Conservation (phyloP, 2,329 filamentous ascomycete genomes). For the Cytospora piceicola region DNA sequence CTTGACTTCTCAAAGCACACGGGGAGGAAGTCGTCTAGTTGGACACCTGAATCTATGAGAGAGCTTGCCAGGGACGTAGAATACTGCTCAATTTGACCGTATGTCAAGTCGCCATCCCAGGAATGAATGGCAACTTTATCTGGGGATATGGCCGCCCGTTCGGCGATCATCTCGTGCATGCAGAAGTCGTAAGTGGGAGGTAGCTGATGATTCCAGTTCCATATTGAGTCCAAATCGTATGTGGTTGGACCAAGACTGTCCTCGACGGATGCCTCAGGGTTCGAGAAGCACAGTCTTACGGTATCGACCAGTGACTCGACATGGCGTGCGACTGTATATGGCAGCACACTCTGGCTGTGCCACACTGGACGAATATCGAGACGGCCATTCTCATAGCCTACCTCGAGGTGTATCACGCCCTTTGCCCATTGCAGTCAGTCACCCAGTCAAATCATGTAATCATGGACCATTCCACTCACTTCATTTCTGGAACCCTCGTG, state of each 20-base stretch:
- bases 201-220: constrained; percentile 51
- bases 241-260: constrained; percentile 40
- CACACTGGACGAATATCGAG: constrained; percentile 47
- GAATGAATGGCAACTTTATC: constrained; percentile 40
- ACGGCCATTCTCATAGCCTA: constrained; percentile 35
- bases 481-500: constrained; percentile 33
- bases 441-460: background rate
- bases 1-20: constrained; percentile 39
- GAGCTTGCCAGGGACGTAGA: constrained; percentile 31
- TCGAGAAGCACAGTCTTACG: constrained; percentile 41
- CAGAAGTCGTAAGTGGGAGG: constrained; percentile 48
- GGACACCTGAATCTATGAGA: constrained; percentile 30
- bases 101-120: constrained; percentile 35
- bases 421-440: constrained; percentile 30
- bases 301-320: constrained; percentile 48
- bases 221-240: constrained; percentile 42
- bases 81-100: constrained; percentile 31
- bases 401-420: constrained; percentile 41
- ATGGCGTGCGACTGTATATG: constrained; percentile 48
- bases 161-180: constrained; percentile 51
- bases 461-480: constrained; percentile 31
- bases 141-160: constrained; percentile 41
- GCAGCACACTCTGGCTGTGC: constrained; percentile 45
- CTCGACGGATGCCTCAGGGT: constrained; percentile 38
- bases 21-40: constrained; percentile 32